Base-by-base conservation (phyloP, 352 stramenopile genomes). In the Phytophthora tubulina region DNA sequence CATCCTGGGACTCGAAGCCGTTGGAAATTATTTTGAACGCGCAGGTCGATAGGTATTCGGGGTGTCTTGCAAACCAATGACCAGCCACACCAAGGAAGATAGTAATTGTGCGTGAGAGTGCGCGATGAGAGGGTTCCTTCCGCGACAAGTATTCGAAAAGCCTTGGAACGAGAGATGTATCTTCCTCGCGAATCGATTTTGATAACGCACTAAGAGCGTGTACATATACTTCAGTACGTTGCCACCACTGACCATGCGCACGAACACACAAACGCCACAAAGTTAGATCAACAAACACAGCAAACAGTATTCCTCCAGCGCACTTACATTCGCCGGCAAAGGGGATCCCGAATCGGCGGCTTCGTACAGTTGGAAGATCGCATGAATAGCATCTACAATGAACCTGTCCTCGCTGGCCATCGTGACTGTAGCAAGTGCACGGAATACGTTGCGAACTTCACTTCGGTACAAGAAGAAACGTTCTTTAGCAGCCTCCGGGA, bases 171-270 rank as follows among this genome's bases (percentile, higher is more conserved):
- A 94, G 71, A 58, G 70, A 91, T n/a, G 85, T 86, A 56, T 95
- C 88, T 66, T 89, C 88, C 52, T 93, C 81, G 11, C 86, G 81
- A 57, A 95, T 82, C 27, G 85, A 95, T 79, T 94, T 95, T 54
- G 88, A 93, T 46, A 95, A 46, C 17, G 88, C 88, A 71, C 86
- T 95, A 44, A 95, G 75, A 38, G 88, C 86, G 32, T 95, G 88
- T 7, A 95, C 86, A 59, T 93, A 94, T n/a, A 95, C 88, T 72
- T 95, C 88, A 2, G 84, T 92, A 50, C 76, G 80, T 44, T 79
- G 76, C 86, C 86, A 95, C 88, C 86, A 95, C 80, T 89, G 33
- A n/a, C 59, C 5, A 52, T 14, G 11, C 15, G 45, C 11, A 56
- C 17, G 56, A 58, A 42, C n/a, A 39, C 27, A 57, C 15, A 59